These are phyloP conservation scores for Fraxinus angustifolia DNA, from an alignment of 305 asterid species.

Conservation along the genomic window DNA sequence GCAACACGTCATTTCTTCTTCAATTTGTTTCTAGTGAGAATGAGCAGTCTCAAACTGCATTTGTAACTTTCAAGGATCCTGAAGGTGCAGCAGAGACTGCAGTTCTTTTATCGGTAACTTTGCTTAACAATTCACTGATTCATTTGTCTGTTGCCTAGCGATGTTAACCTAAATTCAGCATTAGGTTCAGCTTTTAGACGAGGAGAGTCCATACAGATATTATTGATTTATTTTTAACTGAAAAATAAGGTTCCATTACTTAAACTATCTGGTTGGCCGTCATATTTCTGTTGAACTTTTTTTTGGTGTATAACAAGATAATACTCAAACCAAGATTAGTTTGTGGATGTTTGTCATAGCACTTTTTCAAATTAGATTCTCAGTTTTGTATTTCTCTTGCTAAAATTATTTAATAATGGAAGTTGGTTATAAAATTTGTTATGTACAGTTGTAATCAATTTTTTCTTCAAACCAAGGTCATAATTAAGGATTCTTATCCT, in stretches of 20 bases:
- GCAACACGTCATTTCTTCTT: constrained; percentile 10
- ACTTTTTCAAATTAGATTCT: neutral
- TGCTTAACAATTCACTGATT: constrained; percentile 12
- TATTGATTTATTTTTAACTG: constrained; percentile 6
- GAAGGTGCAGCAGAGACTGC: constrained; percentile 74
- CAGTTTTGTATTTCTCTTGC: neutral
- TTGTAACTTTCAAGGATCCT: constrained; percentile 66
- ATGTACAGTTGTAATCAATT: neutral
- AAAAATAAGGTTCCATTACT: neutral
- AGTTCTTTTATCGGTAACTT: constrained; percentile 64
- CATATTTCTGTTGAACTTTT: neutral
- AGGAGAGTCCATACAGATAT: neutral
- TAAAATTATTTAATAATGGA: neutral
- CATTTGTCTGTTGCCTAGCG: neutral
- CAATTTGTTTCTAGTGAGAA: constrained; percentile 40
- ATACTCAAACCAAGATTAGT: neutral
- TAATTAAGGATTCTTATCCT: neutral
- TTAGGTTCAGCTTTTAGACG: constrained; percentile 2
- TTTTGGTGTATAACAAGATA: neutral
- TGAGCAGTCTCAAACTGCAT: constrained; percentile 63
- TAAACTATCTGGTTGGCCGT: neutral
- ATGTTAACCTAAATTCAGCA: neutral
- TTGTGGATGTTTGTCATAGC: neutral
- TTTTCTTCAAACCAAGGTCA: neutral
- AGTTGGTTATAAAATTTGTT: neutral